These are phyloP conservation scores for Phyllosticta capitalensis DNA, from an alignment of 2,329 filamentous ascomycete genomes.

Conservation along the genomic window DNA sequence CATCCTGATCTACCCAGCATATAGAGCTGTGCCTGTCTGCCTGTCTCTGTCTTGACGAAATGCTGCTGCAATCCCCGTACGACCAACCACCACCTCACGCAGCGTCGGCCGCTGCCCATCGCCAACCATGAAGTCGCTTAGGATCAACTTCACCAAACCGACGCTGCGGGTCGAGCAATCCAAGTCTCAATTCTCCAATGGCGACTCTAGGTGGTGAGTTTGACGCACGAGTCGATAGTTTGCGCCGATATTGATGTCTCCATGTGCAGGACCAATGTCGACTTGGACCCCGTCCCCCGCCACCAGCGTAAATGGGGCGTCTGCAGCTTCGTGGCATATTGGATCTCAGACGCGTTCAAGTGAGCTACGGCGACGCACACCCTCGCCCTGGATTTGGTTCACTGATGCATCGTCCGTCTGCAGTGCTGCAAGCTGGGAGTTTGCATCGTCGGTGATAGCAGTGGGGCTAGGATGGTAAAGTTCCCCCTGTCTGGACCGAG, in stretches of 20 bases:
- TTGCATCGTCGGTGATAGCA: slow-evolving; percentile 29
- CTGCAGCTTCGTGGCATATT: slow-evolving; percentile 40
- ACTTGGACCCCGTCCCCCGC: slow-evolving; percentile 40
- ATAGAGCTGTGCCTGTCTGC: not conserved
- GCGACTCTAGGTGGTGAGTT: slow-evolving; percentile 11
- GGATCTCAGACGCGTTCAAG: slow-evolving; percentile 45
- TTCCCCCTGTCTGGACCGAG: not conserved
- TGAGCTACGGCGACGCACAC: slow-evolving; percentile 8
- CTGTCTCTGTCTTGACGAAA: too few relatives aligned
- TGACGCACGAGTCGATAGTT: not conserved
- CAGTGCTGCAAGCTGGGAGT: slow-evolving; percentile 45
- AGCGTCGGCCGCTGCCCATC: too few relatives aligned
- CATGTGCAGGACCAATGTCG: slow-evolving; percentile 34
- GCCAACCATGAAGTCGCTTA: not conserved
- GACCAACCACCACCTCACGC: not conserved
- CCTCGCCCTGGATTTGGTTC: not conserved
- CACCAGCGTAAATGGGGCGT: slow-evolving; percentile 38
- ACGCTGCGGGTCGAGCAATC: slow-evolving; percentile 37
- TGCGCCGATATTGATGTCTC: not conserved
- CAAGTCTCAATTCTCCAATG: slow-evolving; percentile 37
- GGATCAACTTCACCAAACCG: slow-evolving; percentile 19
- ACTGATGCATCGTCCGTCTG: slow-evolving; percentile 9
- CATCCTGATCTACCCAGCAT: not conserved
- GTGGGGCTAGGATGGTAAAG: slow-evolving; percentile 42
- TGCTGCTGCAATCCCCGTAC: too few relatives aligned